Conservation (phyloP, 495 filamentous ascomycete genomes). For the Xylaria flabelliformis region DNA sequence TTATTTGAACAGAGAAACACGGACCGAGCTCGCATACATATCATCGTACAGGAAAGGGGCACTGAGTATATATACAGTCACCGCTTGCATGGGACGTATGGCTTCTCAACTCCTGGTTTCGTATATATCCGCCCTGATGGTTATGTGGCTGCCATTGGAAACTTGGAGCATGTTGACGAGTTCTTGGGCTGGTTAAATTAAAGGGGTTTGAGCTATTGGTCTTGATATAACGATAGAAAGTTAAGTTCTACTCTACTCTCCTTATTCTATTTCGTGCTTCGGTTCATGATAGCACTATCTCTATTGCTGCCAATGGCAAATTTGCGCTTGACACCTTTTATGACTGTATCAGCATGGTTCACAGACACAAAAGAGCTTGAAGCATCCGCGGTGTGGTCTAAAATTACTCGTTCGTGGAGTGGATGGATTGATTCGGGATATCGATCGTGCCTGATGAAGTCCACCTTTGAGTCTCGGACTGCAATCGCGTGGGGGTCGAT, state of each 20-base stretch:
- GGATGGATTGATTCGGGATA: background rate
- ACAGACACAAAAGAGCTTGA: background rate
- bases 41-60: constrained; percentile 13
- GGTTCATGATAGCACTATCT: background rate
- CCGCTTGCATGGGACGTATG: constrained; percentile 39
- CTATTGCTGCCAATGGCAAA: background rate
- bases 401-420: background rate
- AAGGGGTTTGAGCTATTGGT: background rate
- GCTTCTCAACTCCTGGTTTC: constrained; percentile 41
- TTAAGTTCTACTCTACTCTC: background rate
- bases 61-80: constrained; percentile 34
- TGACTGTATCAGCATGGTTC: background rate
- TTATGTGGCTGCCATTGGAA: constrained; percentile 43
- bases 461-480: background rate
- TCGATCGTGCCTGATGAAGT: background rate
- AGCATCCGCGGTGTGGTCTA: background rate
- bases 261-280: background rate
- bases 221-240: background rate
- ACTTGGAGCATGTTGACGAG: constrained; percentile 34
- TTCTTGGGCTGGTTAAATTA: background rate
- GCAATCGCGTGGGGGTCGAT: background rate
- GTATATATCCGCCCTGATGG: constrained; percentile 48
- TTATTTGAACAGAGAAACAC: background rate
- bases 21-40: background rate
- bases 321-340: background rate